Conservation (phyloP, 306 rosid genomes). For the Vigna angularis region DNA sequence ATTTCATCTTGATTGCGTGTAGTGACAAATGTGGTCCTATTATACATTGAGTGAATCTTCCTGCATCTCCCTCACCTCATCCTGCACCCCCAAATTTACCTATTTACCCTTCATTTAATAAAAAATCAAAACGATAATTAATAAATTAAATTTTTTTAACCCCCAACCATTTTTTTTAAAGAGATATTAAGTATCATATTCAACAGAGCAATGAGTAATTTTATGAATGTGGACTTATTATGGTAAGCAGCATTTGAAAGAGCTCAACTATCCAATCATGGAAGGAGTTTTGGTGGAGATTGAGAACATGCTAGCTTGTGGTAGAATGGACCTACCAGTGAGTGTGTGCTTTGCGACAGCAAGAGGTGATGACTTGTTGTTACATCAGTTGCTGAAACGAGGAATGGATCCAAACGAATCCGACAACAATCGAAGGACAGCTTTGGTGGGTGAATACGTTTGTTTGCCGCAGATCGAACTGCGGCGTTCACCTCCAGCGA, state of each 20-base stretch:
- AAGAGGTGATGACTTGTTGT: slow-evolving; percentile 82
- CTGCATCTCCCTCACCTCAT: no score
- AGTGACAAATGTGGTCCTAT: no score
- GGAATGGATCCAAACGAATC: slow-evolving; percentile 85
- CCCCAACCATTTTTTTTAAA: not conserved
- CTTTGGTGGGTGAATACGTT: slow-evolving; percentile 70
- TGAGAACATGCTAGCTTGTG: slow-evolving; percentile 89
- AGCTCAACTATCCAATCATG: slow-evolving; percentile 75
- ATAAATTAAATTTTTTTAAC: no score
- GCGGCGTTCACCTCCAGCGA: no score
- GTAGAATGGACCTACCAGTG: slow-evolving; percentile 84
- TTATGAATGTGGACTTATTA: not conserved
- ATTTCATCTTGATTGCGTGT: no score
- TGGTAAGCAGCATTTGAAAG: slow-evolving; percentile 75
- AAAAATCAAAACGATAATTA: no score
- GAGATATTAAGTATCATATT: not conserved
- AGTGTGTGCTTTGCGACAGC: slow-evolving; percentile 83
- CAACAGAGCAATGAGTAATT: not conserved
- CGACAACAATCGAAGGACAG: slow-evolving; percentile 78
- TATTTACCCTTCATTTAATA: no score
- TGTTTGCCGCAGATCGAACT: no score
- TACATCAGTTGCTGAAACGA: slow-evolving; percentile 75
- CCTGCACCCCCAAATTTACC: no score
- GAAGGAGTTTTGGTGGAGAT: no score
- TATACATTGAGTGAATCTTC: no score